A percentile compares a stretch with the other conserved stretches of the same genome.
These are phyloP conservation scores for Tylopilus sp. DNA, from an alignment of 1,284 basidiomycete species.

Conservation along the genomic window DNA sequence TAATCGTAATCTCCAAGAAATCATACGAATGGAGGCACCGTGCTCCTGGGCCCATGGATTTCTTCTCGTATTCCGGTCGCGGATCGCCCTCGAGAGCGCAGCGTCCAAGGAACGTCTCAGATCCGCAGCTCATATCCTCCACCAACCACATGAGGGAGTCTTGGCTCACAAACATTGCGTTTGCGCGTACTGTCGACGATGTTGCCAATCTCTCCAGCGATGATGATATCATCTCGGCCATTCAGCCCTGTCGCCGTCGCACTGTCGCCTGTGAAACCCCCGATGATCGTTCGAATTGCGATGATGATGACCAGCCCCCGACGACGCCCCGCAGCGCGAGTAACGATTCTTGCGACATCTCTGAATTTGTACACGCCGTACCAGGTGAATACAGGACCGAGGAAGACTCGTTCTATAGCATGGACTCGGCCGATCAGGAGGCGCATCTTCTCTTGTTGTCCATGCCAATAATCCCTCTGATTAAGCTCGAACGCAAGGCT, in stretches of 20 bases:
- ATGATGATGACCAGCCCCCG: not conserved
- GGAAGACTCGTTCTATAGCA: constrained; percentile 27
- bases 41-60: not conserved
- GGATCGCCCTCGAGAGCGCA: constrained; percentile 1
- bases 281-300: not conserved
- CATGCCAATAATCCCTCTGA: constrained; percentile 29
- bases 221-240: not conserved
- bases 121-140: constrained; percentile 23
- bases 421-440: constrained; percentile 30
- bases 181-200: constrained; percentile 14
- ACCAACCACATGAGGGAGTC: constrained; percentile 19
- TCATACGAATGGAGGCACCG: not conserved
- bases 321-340: not conserved
- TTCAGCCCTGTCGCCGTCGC: not conserved
- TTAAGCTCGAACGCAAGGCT: constrained; percentile 31
- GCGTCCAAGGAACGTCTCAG: constrained; percentile 24
- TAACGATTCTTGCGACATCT: not conserved
- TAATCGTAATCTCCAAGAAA: not conserved
- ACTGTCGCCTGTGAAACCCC: not conserved
- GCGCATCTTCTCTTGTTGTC: constrained; percentile 26
- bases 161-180: constrained; percentile 14
- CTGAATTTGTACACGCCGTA: not conserved
- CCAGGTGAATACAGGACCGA: constrained; percentile 6
- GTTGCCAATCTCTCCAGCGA: constrained; percentile 8
- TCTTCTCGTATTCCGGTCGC: not conserved